phyloP scores from a whole-genome alignment of 2,329 filamentous ascomycete genomes.

The Xylariaceae sp. region DNA sequence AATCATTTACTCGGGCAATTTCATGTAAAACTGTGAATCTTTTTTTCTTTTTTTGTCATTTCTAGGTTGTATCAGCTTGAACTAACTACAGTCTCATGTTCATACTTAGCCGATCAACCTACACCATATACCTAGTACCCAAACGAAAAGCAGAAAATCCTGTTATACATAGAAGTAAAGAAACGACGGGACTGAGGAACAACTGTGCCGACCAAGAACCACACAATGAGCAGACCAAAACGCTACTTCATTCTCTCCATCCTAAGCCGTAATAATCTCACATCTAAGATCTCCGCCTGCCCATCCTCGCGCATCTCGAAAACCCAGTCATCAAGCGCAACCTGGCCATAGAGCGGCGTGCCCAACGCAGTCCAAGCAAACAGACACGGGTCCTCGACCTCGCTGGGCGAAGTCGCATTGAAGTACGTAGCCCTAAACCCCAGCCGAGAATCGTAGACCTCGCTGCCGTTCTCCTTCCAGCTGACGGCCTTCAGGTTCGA shows the following conservation, averaged over 20 bases:
- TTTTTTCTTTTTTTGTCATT: too few species aligned
- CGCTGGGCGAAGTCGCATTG: constrained; percentile 7
- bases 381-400: constrained; percentile 25
- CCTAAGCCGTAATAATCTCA: constrained; percentile 20
- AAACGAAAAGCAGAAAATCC: too few species aligned
- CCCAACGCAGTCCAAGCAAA: constrained; percentile 23
- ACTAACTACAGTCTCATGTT: too few species aligned
- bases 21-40: too few species aligned
- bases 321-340: constrained; percentile 28
- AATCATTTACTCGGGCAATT: too few species aligned
- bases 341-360: constrained; percentile 16
- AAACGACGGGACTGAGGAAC: too few species aligned
- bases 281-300: constrained; percentile 12
- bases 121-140: too few species aligned
- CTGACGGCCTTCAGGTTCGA: constrained; percentile 17
- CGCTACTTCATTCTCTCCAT: constrained; percentile 8
- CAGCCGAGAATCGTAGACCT: constrained; percentile 18
- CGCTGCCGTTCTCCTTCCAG: not conserved
- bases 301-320: constrained; percentile 27
- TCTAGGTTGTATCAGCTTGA: too few species aligned
- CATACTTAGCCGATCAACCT: too few species aligned
- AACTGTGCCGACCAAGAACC: too few species aligned
- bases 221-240: too few species aligned
- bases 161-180: too few species aligned
- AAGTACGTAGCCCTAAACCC: constrained; percentile 28